Percentiles rank a stretch among this genome's conserved stretches.
Conservation (phyloP, 1,139 yeast genomes). For the Magnusiomyces magnusii region DNA sequence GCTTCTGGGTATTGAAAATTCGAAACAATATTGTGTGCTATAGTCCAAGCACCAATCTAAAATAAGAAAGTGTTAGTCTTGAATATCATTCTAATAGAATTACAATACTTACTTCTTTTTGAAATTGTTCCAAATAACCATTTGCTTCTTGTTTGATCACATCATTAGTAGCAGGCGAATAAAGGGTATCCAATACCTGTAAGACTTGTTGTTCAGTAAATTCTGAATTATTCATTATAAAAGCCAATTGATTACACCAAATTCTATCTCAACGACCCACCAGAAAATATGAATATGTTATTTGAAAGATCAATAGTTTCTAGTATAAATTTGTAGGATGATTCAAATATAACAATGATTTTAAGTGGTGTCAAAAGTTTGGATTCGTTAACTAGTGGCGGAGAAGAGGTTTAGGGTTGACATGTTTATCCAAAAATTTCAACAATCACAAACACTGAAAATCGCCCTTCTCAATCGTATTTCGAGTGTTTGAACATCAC, state of each 20-base stretch:
- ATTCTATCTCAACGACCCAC: neutral
- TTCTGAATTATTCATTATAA: neutral
- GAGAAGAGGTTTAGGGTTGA: neutral
- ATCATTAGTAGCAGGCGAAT: conserved; percentile 44
- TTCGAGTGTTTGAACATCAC: neutral
- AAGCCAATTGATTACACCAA: neutral
- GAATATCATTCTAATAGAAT: too few relatives aligned
- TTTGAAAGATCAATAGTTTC: neutral
- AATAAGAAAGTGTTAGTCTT: too few relatives aligned
- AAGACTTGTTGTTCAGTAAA: conserved; percentile 22
- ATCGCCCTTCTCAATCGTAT: neutral
- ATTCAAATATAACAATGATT: too few relatives aligned
- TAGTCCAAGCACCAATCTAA: conserved; percentile 37
- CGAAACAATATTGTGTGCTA: conserved; percentile 31
- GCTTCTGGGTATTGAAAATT: conserved; percentile 27
- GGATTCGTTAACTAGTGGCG: neutral
- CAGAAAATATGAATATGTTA: neutral
- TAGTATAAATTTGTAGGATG: too few relatives aligned
- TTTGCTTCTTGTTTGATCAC: conserved; percentile 53
- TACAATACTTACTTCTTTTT: conserved; percentile 46
- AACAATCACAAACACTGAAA: neutral
- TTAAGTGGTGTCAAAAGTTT: neutral
- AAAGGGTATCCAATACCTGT: conserved; percentile 55
- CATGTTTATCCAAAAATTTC: neutral
- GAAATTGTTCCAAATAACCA: conserved; percentile 66